These are phyloP conservation scores for Saturnispora ahearnii DNA, from an alignment of 805 yeast genomes.

Conservation along the genomic window DNA sequence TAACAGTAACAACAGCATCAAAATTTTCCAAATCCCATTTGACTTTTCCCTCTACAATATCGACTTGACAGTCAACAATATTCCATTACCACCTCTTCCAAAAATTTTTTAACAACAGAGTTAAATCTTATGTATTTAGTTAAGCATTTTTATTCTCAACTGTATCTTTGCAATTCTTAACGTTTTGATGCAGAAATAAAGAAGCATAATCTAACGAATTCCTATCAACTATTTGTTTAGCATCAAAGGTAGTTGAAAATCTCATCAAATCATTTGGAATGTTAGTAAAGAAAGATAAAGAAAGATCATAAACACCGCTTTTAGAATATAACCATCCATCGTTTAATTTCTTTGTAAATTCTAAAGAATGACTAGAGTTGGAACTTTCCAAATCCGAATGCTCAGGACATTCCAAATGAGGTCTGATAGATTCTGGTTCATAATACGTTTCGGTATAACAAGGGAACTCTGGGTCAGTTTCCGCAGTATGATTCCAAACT, in stretches of 20 bases:
- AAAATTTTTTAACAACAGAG: conserved; percentile 27
- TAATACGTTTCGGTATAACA: conserved; percentile 9
- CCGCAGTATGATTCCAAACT: conserved; percentile 27
- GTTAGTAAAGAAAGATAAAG: conserved; percentile 30
- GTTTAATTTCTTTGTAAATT: background rate
- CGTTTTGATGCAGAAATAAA: conserved; percentile 17
- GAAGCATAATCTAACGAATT: conserved; percentile 13
- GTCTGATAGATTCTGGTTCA: conserved; percentile 12
- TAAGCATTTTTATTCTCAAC: conserved; percentile 22
- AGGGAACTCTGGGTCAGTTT: conserved; percentile 18
- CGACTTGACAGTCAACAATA: conserved; percentile 17
- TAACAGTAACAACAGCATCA: conserved; percentile 35
- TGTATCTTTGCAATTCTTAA: conserved; percentile 13
- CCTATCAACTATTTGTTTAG: background rate
- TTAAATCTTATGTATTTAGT: conserved; percentile 28
- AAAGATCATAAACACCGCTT: conserved; percentile 23
- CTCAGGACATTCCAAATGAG: conserved; percentile 7
- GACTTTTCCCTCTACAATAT: conserved; percentile 14
- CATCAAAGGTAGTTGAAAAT: conserved; percentile 29
- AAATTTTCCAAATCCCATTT: conserved; percentile 35
- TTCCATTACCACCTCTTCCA: conserved; percentile 26
- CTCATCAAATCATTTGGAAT: conserved; percentile 32
- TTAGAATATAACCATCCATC: conserved; percentile 10
- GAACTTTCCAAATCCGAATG: background rate
- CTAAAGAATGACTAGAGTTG: background rate